Evolutionary conservation across 257 asterid genomes (phyloP).

Genomic region (Handroanthus guayacan): DNA sequence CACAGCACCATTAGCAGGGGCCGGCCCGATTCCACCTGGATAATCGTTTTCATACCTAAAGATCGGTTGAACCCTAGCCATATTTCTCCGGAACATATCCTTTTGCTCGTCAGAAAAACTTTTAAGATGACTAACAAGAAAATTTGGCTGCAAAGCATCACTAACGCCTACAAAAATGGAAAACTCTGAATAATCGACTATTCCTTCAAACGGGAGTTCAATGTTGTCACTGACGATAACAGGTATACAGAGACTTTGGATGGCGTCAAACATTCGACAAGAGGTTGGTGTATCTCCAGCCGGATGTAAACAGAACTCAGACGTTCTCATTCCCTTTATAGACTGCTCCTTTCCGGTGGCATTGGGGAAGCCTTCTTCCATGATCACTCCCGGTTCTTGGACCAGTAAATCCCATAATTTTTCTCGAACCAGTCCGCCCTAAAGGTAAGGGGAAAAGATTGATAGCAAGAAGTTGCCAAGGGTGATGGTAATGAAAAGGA

Average conservation of each 20-base stretch:
- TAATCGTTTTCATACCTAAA: slow-evolving; percentile 72
- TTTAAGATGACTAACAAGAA: slow-evolving; percentile 77
- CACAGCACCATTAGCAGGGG: slow-evolving; percentile 72
- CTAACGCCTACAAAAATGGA: slow-evolving; percentile 75
- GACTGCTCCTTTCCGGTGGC: slow-evolving; percentile 94
- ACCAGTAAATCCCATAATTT: slow-evolving; percentile 82
- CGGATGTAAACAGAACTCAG: slow-evolving; percentile 96
- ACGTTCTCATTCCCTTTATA: slow-evolving; percentile 86
- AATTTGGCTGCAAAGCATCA: slow-evolving; percentile 78
- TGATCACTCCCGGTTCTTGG: slow-evolving; percentile 65
- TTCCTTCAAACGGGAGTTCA: slow-evolving; percentile 97
- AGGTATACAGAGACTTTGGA: slow-evolving; percentile 94
- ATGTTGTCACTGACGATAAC: slow-evolving; percentile 85
- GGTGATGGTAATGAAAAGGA: neutral
- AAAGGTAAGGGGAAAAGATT: slow-evolving; percentile 12
- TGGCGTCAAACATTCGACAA: slow-evolving; percentile 88
- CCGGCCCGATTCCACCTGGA: slow-evolving; percentile 77
- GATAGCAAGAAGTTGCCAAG: neutral
- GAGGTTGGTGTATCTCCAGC: slow-evolving; percentile 98
- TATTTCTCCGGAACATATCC: slow-evolving; percentile 55
- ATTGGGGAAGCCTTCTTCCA: slow-evolving; percentile 97
- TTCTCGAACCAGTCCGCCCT: slow-evolving; percentile 94
- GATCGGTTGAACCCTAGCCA: slow-evolving; percentile 67
- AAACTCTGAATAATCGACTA: slow-evolving; percentile 76
- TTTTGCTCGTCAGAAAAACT: slow-evolving; percentile 66